A percentile compares a stretch with the other conserved stretches of the same genome.
Conservation (phyloP, 2,329 filamentous ascomycete species). For the Dothistroma septosporum region DNA sequence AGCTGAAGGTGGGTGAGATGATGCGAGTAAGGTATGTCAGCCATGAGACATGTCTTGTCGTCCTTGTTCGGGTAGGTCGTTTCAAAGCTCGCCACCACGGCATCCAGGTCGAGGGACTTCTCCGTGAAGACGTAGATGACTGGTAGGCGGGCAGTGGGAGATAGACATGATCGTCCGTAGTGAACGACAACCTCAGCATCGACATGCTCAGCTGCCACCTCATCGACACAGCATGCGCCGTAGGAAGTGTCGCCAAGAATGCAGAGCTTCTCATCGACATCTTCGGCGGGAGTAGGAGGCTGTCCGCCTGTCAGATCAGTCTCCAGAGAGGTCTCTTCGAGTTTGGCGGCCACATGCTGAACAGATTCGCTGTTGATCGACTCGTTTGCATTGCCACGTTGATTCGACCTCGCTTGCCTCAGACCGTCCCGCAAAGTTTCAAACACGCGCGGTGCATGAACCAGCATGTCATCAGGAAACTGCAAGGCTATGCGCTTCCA, state of each 20-base stretch:
- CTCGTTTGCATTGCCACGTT: neutral
- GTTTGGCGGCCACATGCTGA: constrained; percentile 8
- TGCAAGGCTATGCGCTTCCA: constrained; percentile 84
- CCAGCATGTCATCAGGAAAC: constrained; percentile 89
- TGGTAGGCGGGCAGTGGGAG: constrained; percentile 78
- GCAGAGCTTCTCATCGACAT: constrained; percentile 57
- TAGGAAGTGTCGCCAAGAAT: constrained; percentile 95
- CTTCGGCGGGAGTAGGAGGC: constrained; percentile 10
- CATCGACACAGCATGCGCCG: constrained; percentile 93
- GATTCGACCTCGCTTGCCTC: constrained; percentile 6
- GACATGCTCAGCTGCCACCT: constrained; percentile 91
- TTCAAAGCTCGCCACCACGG: constrained; percentile 59
- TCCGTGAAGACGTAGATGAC: constrained; percentile 88
- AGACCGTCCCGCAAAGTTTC: constrained; percentile 58
- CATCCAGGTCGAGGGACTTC: constrained; percentile 61
- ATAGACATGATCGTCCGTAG: constrained; percentile 88
- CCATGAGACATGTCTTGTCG: constrained; percentile 71
- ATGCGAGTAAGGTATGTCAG: constrained; percentile 80
- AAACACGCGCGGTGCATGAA: constrained; percentile 77
- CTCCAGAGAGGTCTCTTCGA: constrained; percentile 10
- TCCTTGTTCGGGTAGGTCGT: constrained; percentile 62
- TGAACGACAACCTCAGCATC: constrained; percentile 88
- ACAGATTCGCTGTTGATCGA: neutral
- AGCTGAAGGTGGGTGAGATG: constrained; percentile 61
- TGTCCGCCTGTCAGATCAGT: neutral